These are phyloP conservation scores for Baorangia bicolor DNA, from an alignment of 768 basidiomycete genomes.

Conservation along the genomic window DNA sequence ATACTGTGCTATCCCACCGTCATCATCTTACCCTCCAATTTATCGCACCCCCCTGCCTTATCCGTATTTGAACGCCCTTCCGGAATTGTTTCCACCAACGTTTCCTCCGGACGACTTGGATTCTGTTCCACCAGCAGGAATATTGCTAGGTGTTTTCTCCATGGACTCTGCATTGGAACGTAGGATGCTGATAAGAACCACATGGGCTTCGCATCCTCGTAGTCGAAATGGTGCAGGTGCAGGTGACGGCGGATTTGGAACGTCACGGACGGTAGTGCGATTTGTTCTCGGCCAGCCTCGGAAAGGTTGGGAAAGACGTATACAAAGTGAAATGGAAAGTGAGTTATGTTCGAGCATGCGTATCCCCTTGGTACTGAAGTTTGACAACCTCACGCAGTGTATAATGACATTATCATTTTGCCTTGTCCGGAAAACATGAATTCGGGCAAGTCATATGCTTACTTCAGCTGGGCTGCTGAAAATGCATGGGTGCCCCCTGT, in stretches of 20 bases:
- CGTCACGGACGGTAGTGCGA: constrained; percentile 80
- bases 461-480: constrained; percentile 89
- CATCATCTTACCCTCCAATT: constrained; percentile 43
- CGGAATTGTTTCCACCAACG: constrained; percentile 31
- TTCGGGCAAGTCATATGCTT: constrained; percentile 86
- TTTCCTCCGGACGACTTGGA: constrained; percentile 81
- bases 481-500: constrained; percentile 89
- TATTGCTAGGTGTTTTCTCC: constrained; percentile 89
- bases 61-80: constrained; percentile 36
- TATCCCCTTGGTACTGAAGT: background rate
- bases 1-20: constrained; percentile 76
- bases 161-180: constrained; percentile 83
- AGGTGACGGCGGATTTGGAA: constrained; percentile 70
- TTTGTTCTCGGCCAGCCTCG: constrained; percentile 88
- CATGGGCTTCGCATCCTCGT: constrained; percentile 83
- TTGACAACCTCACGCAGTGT: constrained; percentile 46
- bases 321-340: constrained; percentile 92
- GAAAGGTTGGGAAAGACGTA: constrained; percentile 72
- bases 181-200: constrained; percentile 81
- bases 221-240: constrained; percentile 71
- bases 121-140: constrained; percentile 72
- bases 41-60: constrained; percentile 41
- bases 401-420: constrained; percentile 83
- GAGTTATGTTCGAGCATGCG: constrained; percentile 31
- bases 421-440: constrained; percentile 96